These are phyloP conservation scores for Trichocomaceae sp. DNA, from an alignment of 2,329 filamentous ascomycete species.

Conservation along the genomic window DNA sequence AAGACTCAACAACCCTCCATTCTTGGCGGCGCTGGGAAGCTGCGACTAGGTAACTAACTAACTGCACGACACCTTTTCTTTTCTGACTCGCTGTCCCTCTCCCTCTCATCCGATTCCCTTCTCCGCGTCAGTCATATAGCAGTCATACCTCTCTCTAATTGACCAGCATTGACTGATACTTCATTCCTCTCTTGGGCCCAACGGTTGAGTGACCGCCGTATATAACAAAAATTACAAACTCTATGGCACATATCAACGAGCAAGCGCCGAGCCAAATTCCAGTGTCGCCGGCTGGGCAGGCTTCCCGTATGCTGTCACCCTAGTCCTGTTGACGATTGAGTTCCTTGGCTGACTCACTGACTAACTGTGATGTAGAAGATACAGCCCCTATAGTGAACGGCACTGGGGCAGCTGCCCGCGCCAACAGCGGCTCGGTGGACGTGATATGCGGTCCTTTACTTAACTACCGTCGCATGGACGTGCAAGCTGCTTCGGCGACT, in stretches of 20 bases:
- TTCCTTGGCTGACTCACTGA: background rate
- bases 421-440: constrained; percentile 25
- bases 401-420: background rate
- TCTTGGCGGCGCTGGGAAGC: background rate
- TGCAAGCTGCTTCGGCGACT: constrained; percentile 24
- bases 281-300: background rate
- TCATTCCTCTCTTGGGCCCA: background rate
- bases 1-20: background rate
- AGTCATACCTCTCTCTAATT: background rate
- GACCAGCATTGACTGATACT: background rate
- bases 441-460: constrained; percentile 44
- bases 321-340: background rate
- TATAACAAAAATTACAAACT: background rate
- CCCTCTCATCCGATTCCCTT: background rate
- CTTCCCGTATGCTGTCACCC: background rate
- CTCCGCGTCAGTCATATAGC: background rate
- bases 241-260: background rate
- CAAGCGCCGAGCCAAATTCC: constrained; percentile 1
- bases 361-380: background rate
- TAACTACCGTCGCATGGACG: constrained; percentile 43
- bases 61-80: background rate
- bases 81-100: background rate
- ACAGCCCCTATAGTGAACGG: background rate
- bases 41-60: background rate
- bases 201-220: background rate